phyloP scores from a whole-genome alignment of 164 flowering plant species.

The Echeveria elegans region DNA sequence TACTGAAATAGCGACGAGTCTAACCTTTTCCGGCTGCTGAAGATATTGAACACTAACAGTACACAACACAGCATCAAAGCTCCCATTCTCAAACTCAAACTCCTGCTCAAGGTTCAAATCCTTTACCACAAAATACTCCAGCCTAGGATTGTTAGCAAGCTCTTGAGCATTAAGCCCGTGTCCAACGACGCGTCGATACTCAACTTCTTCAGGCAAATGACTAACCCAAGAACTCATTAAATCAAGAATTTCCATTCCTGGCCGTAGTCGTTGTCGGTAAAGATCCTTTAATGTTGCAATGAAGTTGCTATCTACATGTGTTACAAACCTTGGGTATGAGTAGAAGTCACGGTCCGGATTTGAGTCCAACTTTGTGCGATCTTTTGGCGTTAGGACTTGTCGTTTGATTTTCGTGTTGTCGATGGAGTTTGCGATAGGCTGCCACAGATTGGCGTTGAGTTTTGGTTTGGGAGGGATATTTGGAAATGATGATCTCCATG shows the following conservation, averaged over 20 bases:
- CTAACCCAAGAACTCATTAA: constrained; percentile 93
- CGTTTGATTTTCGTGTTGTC: constrained; percentile 34
- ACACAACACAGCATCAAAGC: constrained; percentile 69
- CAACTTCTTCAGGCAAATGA: constrained; percentile 55
- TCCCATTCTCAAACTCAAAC: constrained; percentile 32
- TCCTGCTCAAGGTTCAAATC: constrained; percentile 59
- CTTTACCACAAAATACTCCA: constrained; percentile 70
- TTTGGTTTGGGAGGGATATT: not conserved
- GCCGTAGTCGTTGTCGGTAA: constrained; percentile 46
- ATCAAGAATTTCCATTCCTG: constrained; percentile 57
- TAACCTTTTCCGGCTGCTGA: constrained; percentile 78
- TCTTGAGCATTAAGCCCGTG: constrained; percentile 84
- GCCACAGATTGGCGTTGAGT: not conserved
- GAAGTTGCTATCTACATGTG: constrained; percentile 61
- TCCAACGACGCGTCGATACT: constrained; percentile 66
- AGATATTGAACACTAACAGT: constrained; percentile 85
- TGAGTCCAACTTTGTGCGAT: constrained; percentile 49
- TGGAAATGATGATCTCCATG: not conserved
- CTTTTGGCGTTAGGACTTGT: constrained; percentile 43
- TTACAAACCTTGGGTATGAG: constrained; percentile 61
- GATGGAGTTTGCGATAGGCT: not conserved
- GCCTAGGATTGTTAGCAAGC: constrained; percentile 55
- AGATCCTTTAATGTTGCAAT: constrained; percentile 46
- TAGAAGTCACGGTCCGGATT: constrained; percentile 64
- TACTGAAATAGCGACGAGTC: not conserved